These are phyloP conservation scores for Melanomma pulvis-pyrius DNA, from an alignment of 495 filamentous ascomycete species.

Conservation along the genomic window DNA sequence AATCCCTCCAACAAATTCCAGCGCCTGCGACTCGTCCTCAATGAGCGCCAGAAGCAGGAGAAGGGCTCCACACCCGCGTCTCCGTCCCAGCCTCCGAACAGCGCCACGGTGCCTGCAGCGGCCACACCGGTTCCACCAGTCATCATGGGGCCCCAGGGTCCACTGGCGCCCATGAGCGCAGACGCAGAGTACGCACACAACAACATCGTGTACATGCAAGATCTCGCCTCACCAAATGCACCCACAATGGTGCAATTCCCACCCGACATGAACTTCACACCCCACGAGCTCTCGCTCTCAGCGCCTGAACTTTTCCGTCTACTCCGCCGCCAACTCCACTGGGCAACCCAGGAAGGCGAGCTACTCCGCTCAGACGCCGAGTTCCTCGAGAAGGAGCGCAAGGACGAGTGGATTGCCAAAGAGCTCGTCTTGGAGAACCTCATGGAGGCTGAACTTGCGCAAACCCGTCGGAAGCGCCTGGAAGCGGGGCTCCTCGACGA, in stretches of 20 bases:
- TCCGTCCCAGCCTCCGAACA: constrained; percentile 33
- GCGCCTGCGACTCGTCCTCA: constrained; percentile 41
- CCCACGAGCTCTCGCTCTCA: constrained; percentile 69
- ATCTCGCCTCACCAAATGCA: constrained; percentile 45
- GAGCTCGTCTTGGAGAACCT: constrained; percentile 66
- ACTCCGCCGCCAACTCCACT: constrained; percentile 75
- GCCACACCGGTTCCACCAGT: neutral
- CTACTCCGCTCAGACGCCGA: constrained; percentile 63
- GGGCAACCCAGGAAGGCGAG: constrained; percentile 73
- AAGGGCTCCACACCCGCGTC: constrained; percentile 34
- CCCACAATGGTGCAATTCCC: constrained; percentile 52
- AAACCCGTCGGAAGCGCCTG: constrained; percentile 18
- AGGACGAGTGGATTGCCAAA: constrained; percentile 83
- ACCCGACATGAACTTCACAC: constrained; percentile 68
- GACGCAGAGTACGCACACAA: constrained; percentile 43
- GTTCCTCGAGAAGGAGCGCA: constrained; percentile 64
- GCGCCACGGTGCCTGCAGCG: constrained; percentile 14
- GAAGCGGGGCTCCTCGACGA: constrained; percentile 47
- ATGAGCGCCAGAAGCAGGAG: constrained; percentile 13
- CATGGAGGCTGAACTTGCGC: constrained; percentile 59
- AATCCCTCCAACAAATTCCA: constrained; percentile 45
- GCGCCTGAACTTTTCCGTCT: constrained; percentile 71
- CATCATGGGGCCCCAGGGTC: neutral
- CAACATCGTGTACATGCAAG: constrained; percentile 46
- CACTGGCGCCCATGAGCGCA: neutral